Base-by-base conservation (phyloP, 441 rosid genomes). In the Sinapis alba region DNA sequence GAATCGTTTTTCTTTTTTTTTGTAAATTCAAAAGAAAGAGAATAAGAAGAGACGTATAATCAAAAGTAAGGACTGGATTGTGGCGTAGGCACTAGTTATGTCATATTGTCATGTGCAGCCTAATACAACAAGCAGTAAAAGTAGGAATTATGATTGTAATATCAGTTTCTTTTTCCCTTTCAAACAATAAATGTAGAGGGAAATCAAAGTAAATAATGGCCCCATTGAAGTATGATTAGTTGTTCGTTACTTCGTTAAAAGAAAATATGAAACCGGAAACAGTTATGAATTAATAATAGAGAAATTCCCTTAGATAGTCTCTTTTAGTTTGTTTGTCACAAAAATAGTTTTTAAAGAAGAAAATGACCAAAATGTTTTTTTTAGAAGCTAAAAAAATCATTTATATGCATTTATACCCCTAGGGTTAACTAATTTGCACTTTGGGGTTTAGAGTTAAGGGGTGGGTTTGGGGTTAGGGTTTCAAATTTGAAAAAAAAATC, bases 61-160 rank as follows among this genome's bases (percentile, higher is more conserved):
- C 36, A 59, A 59, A 58, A 27, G 63, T 7, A n/a, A 27, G 36
- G 41, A 15, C 32, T 28, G 62, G 36, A 50, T 19, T 45, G 53
- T 50, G 56, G 56, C 63, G 21, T 59, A 27, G 21, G 12, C 38
- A 3, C 64, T 60, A 60, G 64, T 28, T 19, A 19, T 18, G 23
- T 50, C 53, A 50, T 50, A 50, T 50, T 50, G 56, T 50, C 56
- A 50, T 50, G 56, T 50, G 56, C 56, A 50, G 56, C 56, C 56
- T 50, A 18, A 47, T 47, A 18, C 21, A 16, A 50, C 56, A 16
- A 50, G 18, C 56, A 3, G 56, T 50, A 50, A 50, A 50, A 13
- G n/a, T n/a, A 43, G 7, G 50, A 43, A 43, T 38, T 50, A 50
- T 23, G 4, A 16, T 16, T 27, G 36, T 38, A n/a, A 13, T 27